These are phyloP conservation scores for Oenanthe javanica DNA, from an alignment of 140 eudicot genomes.

Conservation along the genomic window DNA sequence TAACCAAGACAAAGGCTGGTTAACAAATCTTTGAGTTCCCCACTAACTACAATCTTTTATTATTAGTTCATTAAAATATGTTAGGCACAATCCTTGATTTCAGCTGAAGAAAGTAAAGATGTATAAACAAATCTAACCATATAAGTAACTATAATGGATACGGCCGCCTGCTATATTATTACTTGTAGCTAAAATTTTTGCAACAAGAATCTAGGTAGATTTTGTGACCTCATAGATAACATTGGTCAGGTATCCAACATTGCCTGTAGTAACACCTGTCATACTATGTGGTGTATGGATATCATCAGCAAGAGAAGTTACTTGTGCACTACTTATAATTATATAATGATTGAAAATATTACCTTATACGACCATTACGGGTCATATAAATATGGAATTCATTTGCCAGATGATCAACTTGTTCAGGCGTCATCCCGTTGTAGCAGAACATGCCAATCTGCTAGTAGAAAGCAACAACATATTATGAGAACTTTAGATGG, in stretches of 20 bases:
- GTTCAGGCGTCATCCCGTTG: conserved; percentile 96
- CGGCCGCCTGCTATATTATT: conserved; percentile 5
- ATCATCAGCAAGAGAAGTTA: neutral
- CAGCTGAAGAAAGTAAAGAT: neutral
- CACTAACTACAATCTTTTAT: neutral
- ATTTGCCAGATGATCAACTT: conserved; percentile 83
- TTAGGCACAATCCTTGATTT: neutral
- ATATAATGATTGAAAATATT: conserved; percentile 14
- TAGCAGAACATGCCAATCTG: conserved; percentile 99
- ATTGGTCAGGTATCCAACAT: conserved; percentile 84
- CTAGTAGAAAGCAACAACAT: neutral
- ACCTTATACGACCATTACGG: conserved; percentile 98
- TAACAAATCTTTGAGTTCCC: neutral
- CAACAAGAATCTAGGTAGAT: conserved; percentile 24
- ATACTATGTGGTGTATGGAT: conserved; percentile 41
- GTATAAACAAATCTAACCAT: neutral
- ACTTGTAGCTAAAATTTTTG: neutral
- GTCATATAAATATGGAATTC: conserved; percentile 91
- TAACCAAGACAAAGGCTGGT: neutral
- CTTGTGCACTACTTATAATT: neutral
- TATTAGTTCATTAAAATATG: neutral
- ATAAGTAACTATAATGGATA: neutral
- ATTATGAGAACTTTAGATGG: neutral
- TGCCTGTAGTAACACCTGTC: conserved; percentile 96
- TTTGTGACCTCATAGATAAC: conserved; percentile 89